phyloP scores from a whole-genome alignment of 768 basidiomycete species.

The Hygrophorus russula region DNA sequence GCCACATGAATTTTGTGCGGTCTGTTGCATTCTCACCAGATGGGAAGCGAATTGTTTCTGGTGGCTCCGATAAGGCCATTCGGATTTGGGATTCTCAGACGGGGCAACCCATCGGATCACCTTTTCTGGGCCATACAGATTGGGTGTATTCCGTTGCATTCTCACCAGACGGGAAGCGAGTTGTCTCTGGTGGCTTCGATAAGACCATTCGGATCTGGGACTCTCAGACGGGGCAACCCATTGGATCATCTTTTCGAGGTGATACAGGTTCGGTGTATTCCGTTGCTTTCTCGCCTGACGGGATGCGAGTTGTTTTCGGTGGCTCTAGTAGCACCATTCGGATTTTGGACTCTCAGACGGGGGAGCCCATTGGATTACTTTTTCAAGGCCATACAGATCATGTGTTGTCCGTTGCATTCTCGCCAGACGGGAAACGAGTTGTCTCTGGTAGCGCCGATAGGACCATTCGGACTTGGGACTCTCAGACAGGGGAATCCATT shows the following conservation, averaged over 20 bases:
- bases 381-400: too few species aligned
- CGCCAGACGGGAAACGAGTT: too few species aligned
- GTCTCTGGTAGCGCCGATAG: not conserved
- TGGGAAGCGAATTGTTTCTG: slow-evolving; percentile 1
- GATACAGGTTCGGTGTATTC: not conserved
- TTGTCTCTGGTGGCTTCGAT: not conserved
- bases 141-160: too few species aligned
- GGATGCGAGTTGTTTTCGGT: not conserved
- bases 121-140: too few species aligned
- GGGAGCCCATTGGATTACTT: too few species aligned
- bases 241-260: not conserved
- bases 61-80: not conserved
- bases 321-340: too few species aligned
- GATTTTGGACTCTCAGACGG: too few species aligned
- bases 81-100: not conserved
- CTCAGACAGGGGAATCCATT: not conserved
- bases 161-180: too few species aligned
- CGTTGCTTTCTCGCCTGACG: not conserved
- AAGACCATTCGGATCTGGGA: not conserved
- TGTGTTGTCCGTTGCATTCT: too few species aligned
- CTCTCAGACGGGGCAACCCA: not conserved
- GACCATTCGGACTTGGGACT: not conserved
- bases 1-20: not conserved
- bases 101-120: too few species aligned
- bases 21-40: slow-evolving; percentile 5